Conservation (phyloP, 257 asterid species). For the Craterostigma plantagineum region DNA sequence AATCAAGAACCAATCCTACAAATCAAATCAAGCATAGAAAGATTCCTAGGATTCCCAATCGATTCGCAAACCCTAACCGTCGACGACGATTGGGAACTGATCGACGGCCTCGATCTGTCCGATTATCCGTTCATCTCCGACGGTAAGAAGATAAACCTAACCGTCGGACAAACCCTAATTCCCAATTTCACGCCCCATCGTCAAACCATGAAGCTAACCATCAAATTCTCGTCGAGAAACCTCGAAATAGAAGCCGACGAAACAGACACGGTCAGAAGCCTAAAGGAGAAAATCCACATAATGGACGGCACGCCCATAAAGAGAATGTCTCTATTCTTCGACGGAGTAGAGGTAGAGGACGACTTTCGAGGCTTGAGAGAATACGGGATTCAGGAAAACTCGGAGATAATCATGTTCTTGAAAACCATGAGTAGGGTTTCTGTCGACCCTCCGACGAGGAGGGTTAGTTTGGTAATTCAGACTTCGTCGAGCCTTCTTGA, state of each 20-base stretch:
- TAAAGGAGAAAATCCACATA: slow-evolving; percentile 67
- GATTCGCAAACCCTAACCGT: slow-evolving; percentile 35
- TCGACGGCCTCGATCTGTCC: slow-evolving; percentile 41
- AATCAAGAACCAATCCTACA: slow-evolving; percentile 33
- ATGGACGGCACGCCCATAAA: slow-evolving; percentile 44
- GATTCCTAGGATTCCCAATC: slow-evolving; percentile 22
- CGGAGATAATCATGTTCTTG: slow-evolving; percentile 31
- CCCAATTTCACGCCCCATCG: background rate
- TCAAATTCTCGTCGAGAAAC: slow-evolving; percentile 29
- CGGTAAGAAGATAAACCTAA: slow-evolving; percentile 25
- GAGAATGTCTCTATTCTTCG: slow-evolving; percentile 32
- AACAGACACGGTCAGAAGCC: slow-evolving; percentile 44
- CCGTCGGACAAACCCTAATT: slow-evolving; percentile 6
- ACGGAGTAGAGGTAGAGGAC: slow-evolving; percentile 37
- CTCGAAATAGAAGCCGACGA: slow-evolving; percentile 23
- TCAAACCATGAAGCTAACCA: slow-evolving; percentile 17
- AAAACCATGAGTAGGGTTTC: slow-evolving; percentile 16
- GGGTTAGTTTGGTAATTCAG: slow-evolving; percentile 30
- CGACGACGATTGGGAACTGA: slow-evolving; percentile 41
- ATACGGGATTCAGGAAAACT: slow-evolving; percentile 22
- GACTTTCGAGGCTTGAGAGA: slow-evolving; percentile 27
- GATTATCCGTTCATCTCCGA: slow-evolving; percentile 42
- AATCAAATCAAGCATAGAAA: slow-evolving; percentile 31
- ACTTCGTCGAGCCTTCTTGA: slow-evolving; percentile 47
- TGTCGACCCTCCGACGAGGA: slow-evolving; percentile 25